Evolutionary conservation across 208 protist species (phyloP), one percentile per base, ranked within the genome.

Genomic region (Leishmania braziliensis): DNA sequence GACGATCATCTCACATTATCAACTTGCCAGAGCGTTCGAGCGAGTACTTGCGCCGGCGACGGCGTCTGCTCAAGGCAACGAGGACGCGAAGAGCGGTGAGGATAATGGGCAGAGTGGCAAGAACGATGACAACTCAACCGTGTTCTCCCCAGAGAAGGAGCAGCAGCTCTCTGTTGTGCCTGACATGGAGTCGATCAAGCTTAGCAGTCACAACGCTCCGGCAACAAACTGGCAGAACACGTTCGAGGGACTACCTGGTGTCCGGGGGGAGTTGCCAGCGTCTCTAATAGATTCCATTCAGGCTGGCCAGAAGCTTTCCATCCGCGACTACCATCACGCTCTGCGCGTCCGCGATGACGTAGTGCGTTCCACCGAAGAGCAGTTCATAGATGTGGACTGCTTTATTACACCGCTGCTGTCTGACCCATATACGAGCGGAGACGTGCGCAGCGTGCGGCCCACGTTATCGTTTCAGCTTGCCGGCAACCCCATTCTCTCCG

Each of bases 301-400:
- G 70, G 72, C 90, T 5, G 94, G 94, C 5, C 89, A 92, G 84
- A 75, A 80, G 36, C 77, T 95, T 18, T 87, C 88, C 5, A 73
- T 65, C 36, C 60, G 84, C 56, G 92, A 94, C 76, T 97, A 97
- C 86, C 83, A 96, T 77, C 80, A 82, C 71, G 95, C 95, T 0
- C 78, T 95, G 79, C 91, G 93, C 43, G 87, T 92, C 5, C 92
- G 95, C 56, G 93, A 97, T 60, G 91, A 90, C 72, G 92, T 96
- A 33, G 92, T 95, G 74, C 89, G 93, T 0, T 88, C 88, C 20
- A 95, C 86, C 18, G 89, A 95, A 68, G 92, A 97, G 65, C 92
- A 96, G 77, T 97, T 97, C 81, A 89, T 90, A 26, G 95, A 97
- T 77, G 89, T 96, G 10, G 95, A 97, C 81, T 80, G 90, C 69